Evolutionary conservation across 2,329 filamentous ascomycete species (phyloP), one percentile per base, ranked within the genome.

Genomic region (Geosmithia flava): DNA sequence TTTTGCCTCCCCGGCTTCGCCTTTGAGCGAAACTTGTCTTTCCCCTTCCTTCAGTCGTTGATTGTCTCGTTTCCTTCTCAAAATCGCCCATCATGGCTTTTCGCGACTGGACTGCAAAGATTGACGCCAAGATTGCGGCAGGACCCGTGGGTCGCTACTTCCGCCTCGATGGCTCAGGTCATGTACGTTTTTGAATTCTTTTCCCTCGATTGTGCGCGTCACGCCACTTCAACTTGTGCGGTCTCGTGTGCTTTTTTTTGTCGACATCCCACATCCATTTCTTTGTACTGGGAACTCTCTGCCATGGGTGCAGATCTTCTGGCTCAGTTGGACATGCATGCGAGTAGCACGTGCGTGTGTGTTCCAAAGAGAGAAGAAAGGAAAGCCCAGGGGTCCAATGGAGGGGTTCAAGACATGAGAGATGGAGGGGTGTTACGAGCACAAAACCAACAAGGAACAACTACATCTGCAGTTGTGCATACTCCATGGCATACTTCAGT

Each of bases 101-200:
- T 70, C 58, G 70, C 47, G 63, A 78, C 55, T 76, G 71, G 71
- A 58, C 70, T 47, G 63, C 78, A 15, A 68, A 58, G 3, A 57
- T 69, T 61, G 81, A 83, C 60, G 57, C 59, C 53, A 72, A 68
- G 51, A 74, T 89, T 54, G 86, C 85, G 51, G 68, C 67, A 53
- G 82, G 81, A 59, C 63, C 72, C 33, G 73, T 88, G 51, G 86
- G 86, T 52, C 71, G 73, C 54, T 85, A 81, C 70, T 95, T 95
- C 67, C 78, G 80, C 54, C 78, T 95, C 41, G 87, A 94, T 52
- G 85, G 85, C 54, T 88, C 78, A 40, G 87, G 87, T 57, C 85
- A 91, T 76, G 84, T 87, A 76, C 71, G 81, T 75, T 43, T 23
- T 44, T 40, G n/a, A n/a, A n/a, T 48, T 17, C n/a, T 27, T n/a